Percentiles rank a stretch among this genome's conserved stretches.
Conservation (phyloP, 352 stramenopile genomes). For the Phytophthora colocasiae region DNA sequence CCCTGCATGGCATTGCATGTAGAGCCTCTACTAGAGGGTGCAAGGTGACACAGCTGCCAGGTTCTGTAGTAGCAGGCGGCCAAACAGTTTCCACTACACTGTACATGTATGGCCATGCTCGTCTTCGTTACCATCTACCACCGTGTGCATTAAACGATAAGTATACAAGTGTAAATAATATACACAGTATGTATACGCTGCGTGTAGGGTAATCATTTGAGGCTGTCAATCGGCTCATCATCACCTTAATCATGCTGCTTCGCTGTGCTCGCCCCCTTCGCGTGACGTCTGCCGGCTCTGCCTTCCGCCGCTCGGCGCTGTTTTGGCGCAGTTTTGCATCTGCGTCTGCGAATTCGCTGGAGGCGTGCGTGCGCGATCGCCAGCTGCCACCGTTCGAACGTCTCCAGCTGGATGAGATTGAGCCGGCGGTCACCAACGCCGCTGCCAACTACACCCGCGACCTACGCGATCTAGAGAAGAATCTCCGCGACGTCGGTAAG, state of each 20-base stretch:
- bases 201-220: conserved; percentile 5
- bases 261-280: conserved; percentile 31
- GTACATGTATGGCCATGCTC: too few species aligned
- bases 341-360: conserved; percentile 52
- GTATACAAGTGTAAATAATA: too few species aligned
- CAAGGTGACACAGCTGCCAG: conserved; percentile 11
- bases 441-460: conserved; percentile 60
- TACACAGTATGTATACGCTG: conserved; percentile 1
- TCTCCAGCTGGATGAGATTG: conserved; percentile 67
- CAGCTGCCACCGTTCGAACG: conserved; percentile 75
- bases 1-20: too few species aligned
- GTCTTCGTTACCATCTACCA: too few species aligned
- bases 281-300: conserved; percentile 3
- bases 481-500: conserved; percentile 30
- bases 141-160: too few species aligned
- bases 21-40: too few species aligned
- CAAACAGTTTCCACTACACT: background rate
- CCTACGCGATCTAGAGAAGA: conserved; percentile 53
- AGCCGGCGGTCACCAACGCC: conserved; percentile 61
- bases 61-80: conserved; percentile 24
- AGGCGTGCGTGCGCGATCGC: conserved; percentile 62
- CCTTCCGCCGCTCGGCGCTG: conserved; percentile 18
- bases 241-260: conserved; percentile 35
- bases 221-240: conserved; percentile 5
- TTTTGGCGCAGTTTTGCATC: conserved; percentile 32